Evolutionary conservation across 2,329 filamentous ascomycete species (phyloP).

Genomic region (Calonectria honghensis): DNA sequence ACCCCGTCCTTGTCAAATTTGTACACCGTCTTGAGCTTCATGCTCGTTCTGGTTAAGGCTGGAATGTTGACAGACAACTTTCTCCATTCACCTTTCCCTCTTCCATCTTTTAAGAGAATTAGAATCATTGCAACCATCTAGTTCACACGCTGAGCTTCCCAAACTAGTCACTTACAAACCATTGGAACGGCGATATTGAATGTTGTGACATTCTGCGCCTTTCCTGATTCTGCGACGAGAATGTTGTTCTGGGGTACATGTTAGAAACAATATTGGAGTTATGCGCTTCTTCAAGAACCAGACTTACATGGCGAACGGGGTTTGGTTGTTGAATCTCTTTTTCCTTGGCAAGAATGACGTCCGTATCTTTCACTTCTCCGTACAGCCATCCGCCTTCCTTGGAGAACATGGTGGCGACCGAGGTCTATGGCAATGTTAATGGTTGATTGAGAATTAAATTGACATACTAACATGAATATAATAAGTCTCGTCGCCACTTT

Average conservation of each 20-base stretch:
- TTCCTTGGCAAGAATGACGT: conserved; percentile 55
- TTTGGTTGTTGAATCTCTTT: conserved; percentile 53
- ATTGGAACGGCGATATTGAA: conserved; percentile 55
- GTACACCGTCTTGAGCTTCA: conserved; percentile 54
- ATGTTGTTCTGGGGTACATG: conserved; percentile 52
- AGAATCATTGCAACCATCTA: not conserved
- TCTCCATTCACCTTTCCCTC: conserved; percentile 57
- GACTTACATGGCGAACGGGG: conserved; percentile 56
- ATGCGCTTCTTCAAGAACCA: not conserved
- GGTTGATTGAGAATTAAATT: fast-evolving
- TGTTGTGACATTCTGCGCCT: conserved; percentile 54
- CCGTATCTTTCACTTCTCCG: conserved; percentile 57
- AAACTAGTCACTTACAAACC: conserved; percentile 53
- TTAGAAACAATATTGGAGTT: not conserved
- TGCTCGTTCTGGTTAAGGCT: conserved; percentile 54
- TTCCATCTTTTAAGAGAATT: conserved; percentile 55
- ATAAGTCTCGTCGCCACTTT: conserved; percentile 53
- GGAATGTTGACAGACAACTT: conserved; percentile 60
- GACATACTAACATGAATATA: conserved; percentile 58
- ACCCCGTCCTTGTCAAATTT: conserved; percentile 60
- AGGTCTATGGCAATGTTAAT: conserved; percentile 50
- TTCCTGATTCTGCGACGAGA: conserved; percentile 54
- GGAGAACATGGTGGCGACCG: conserved; percentile 53
- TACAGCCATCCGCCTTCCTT: conserved; percentile 57
- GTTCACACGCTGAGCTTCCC: not conserved